phyloP scores from a whole-genome alignment of 176 grass and related monocot genomes.

The Secale cereale region DNA sequence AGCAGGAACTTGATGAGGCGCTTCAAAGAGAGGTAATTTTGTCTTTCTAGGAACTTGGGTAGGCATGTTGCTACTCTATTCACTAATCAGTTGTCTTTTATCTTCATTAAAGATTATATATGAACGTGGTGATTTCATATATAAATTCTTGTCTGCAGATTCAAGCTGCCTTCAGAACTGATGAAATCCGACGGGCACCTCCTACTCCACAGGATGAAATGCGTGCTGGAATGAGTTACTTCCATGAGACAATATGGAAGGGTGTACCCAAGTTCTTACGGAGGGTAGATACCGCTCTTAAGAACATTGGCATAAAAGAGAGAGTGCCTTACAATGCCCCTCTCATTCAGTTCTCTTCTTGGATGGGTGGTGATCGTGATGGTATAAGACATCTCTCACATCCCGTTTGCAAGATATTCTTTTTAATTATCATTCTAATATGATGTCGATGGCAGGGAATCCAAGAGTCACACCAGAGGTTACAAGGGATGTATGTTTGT shows the following conservation, averaged over 20 bases:
- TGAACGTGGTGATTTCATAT: background rate
- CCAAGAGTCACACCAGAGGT: conserved; percentile 97
- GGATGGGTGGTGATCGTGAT: conserved; percentile 99
- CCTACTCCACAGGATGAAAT: conserved; percentile 97
- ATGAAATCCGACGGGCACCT: conserved; percentile 83
- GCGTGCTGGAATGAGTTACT: conserved; percentile 96
- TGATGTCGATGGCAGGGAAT: conserved; percentile 60
- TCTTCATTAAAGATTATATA: conserved; percentile 9
- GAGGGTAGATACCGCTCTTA: conserved; percentile 85
- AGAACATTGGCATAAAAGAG: conserved; percentile 92
- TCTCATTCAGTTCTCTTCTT: conserved; percentile 95
- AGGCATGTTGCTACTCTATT: background rate
- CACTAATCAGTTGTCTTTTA: background rate
- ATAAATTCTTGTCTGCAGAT: conserved; percentile 53
- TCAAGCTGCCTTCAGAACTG: conserved; percentile 96
- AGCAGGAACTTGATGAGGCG: conserved; percentile 88
- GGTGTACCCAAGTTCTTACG: conserved; percentile 93
- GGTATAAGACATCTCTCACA: conserved; percentile 38
- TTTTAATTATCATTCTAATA: conserved; percentile 15
- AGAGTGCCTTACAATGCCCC: conserved; percentile 91
- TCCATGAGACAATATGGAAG: conserved; percentile 99
- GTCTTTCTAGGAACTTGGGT: conserved; percentile 1
- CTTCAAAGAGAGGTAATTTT: conserved; percentile 85
- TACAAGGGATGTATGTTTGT: conserved; percentile 95
- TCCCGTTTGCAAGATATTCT: conserved; percentile 11